phyloP scores from a whole-genome alignment of 1,284 basidiomycete genomes.

The Puccinia hordei region DNA sequence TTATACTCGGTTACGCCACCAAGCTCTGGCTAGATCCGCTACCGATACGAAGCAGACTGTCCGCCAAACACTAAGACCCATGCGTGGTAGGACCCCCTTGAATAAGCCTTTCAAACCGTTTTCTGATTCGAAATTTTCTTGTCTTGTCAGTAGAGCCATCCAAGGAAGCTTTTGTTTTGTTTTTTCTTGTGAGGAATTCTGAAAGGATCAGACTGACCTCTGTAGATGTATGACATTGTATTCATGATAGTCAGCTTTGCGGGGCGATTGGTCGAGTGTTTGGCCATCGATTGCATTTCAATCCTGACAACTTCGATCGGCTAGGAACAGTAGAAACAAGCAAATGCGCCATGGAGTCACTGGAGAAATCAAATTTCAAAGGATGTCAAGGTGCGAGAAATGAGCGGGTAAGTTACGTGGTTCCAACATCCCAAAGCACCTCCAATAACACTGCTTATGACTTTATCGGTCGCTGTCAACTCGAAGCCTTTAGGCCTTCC shows the following conservation, averaged over 20 bases:
- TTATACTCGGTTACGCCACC: conserved; percentile 34
- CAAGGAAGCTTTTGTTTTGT: background rate
- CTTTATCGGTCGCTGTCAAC: conserved; percentile 35
- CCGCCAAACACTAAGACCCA: conserved; percentile 49
- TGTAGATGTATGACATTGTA: conserved; percentile 46
- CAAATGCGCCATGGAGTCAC: background rate
- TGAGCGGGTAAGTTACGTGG: conserved; percentile 22
- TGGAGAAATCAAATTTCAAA: background rate
- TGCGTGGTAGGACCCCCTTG: conserved; percentile 41
- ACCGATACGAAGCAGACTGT: conserved; percentile 50
- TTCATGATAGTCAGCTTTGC: conserved; percentile 47
- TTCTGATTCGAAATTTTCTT: conserved; percentile 23
- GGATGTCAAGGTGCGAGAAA: background rate
- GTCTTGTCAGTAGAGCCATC: conserved; percentile 2
- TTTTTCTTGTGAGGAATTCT: background rate
- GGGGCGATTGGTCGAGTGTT: conserved; percentile 29
- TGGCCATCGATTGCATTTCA: conserved; percentile 51
- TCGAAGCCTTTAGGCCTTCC: conserved; percentile 14
- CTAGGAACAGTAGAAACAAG: conserved; percentile 5
- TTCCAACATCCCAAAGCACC: conserved; percentile 49
- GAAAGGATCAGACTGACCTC: conserved; percentile 2
- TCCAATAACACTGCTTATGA: conserved; percentile 42
- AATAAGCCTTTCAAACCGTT: conserved; percentile 45
- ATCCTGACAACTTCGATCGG: conserved; percentile 50
- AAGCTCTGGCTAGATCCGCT: conserved; percentile 27